Evolutionary conservation across 805 yeast genomes (phyloP).

Genomic region (Nakazawaea ernobii): DNA sequence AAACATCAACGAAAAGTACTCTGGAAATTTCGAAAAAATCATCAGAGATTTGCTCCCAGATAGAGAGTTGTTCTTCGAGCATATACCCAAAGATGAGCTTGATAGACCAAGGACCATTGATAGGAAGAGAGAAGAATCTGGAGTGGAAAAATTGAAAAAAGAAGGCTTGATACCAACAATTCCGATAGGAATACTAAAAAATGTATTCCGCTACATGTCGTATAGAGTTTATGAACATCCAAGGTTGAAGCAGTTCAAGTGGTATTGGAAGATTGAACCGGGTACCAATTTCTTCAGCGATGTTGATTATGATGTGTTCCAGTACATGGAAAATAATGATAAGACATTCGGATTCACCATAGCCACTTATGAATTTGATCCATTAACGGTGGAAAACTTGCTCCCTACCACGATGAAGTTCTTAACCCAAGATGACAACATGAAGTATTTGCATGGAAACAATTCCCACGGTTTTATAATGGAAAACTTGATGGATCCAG

Average conservation of each 20-base stretch:
- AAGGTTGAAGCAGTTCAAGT: conserved; percentile 61
- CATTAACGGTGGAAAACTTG: conserved; percentile 61
- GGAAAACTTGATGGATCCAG: conserved; percentile 59
- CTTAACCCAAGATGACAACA: conserved; percentile 40
- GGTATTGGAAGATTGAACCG: conserved; percentile 95
- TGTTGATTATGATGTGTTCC: conserved; percentile 72
- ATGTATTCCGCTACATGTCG: conserved; percentile 86
- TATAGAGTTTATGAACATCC: conserved; percentile 79
- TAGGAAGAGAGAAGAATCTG: conserved; percentile 18
- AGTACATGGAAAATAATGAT: conserved; percentile 70
- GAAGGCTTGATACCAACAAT: conserved; percentile 60
- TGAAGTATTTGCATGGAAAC: conserved; percentile 52
- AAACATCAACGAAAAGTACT: conserved; percentile 61
- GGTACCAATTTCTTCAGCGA: conserved; percentile 70
- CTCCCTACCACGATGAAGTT: conserved; percentile 72
- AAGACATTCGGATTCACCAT: conserved; percentile 75
- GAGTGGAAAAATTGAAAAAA: conserved; percentile 24
- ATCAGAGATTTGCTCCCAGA: conserved; percentile 35
- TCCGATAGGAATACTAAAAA: conserved; percentile 69
- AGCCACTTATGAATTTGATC: conserved; percentile 60
- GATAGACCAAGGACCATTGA: conserved; percentile 55
- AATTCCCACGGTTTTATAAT: conserved; percentile 68
- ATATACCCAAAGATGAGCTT: conserved; percentile 47
- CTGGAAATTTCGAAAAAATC: conserved; percentile 44
- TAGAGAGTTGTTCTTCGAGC: conserved; percentile 42